Percentiles rank a stretch among this genome's conserved stretches.
phyloP scores from a whole-genome alignment of 768 basidiomycete species.

The Mycena epipterygia region DNA sequence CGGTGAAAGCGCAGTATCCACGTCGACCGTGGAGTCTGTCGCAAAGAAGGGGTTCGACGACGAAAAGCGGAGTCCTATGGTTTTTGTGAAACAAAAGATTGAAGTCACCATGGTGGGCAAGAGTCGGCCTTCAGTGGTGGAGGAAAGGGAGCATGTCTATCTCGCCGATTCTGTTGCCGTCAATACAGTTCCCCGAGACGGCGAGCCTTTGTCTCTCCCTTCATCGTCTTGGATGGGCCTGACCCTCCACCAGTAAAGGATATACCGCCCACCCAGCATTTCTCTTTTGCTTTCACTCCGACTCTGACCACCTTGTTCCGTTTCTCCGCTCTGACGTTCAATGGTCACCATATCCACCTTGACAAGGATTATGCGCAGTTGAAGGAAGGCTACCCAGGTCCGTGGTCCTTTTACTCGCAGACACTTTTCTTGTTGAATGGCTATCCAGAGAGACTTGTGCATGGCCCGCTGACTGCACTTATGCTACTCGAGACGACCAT shows the following conservation, averaged over 20 bases:
- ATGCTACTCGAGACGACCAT: slow-evolving; percentile 78
- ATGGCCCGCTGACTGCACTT: slow-evolving; percentile 85
- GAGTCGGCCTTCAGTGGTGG: slow-evolving; percentile 62
- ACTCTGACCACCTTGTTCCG: slow-evolving; percentile 82
- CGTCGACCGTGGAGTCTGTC: slow-evolving; percentile 61
- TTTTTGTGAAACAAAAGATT: slow-evolving; percentile 80
- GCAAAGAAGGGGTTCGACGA: slow-evolving; percentile 79
- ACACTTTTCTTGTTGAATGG: not conserved
- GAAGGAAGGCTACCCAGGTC: slow-evolving; percentile 83
- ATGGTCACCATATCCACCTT: slow-evolving; percentile 87
- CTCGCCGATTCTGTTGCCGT: slow-evolving; percentile 47
- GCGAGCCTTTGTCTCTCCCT: slow-evolving; percentile 45
- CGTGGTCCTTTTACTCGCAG: slow-evolving; percentile 29
- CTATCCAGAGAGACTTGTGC: slow-evolving; percentile 78
- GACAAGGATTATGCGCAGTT: slow-evolving; percentile 78
- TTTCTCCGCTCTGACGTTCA: slow-evolving; percentile 93
- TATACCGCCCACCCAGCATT: slow-evolving; percentile 63
- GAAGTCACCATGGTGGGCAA: slow-evolving; percentile 61
- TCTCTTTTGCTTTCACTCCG: slow-evolving; percentile 77
- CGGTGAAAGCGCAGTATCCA: slow-evolving; percentile 64
- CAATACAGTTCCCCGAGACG: slow-evolving; percentile 56
- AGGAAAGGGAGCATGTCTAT: slow-evolving; percentile 81
- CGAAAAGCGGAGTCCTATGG: slow-evolving; percentile 73
- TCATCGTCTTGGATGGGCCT: not conserved
- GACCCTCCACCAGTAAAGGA: slow-evolving; percentile 57